Conservation (phyloP, 768 basidiomycete genomes). For the Zangia roseola region DNA sequence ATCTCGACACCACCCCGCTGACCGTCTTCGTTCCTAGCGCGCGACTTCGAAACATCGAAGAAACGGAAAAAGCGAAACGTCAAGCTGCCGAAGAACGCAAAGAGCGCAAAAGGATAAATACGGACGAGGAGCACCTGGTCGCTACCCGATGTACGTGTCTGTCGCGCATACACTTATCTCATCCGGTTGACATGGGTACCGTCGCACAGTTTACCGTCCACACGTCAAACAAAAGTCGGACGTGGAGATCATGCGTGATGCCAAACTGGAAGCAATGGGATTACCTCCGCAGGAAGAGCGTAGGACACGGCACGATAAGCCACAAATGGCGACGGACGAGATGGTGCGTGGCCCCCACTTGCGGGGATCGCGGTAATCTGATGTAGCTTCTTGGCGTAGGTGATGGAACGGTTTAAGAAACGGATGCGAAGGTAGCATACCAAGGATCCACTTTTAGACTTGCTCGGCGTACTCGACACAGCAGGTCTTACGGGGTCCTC, state of each 20-base stretch:
- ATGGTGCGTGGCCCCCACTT: slow-evolving; percentile 53
- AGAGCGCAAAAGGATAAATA: slow-evolving; percentile 49
- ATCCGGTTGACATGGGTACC: neutral
- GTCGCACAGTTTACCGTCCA: slow-evolving; percentile 73
- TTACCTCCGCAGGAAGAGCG: slow-evolving; percentile 47
- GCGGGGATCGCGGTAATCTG: neutral
- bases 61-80: slow-evolving; percentile 95
- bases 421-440: slow-evolving; percentile 73
- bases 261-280: slow-evolving; percentile 85
- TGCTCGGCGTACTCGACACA: too few species aligned
- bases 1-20: neutral
- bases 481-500: too few species aligned
- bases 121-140: slow-evolving; percentile 81
- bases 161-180: neutral
- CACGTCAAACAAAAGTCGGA: slow-evolving; percentile 83
- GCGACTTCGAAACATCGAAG: slow-evolving; percentile 92
- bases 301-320: slow-evolving; percentile 47
- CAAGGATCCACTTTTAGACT: too few species aligned
- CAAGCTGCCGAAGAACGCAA: slow-evolving; percentile 73
- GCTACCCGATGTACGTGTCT: slow-evolving; percentile 77
- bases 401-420: slow-evolving; percentile 98
- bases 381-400: slow-evolving; percentile 41
- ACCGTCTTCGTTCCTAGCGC: slow-evolving; percentile 44
- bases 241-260: slow-evolving; percentile 82
- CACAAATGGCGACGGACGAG: slow-evolving; percentile 90